A percentile compares a stretch with the other conserved stretches of the same genome.
These are phyloP conservation scores for Forsythia viridissima DNA, from an alignment of 257 asterid genomes.

Conservation along the genomic window DNA sequence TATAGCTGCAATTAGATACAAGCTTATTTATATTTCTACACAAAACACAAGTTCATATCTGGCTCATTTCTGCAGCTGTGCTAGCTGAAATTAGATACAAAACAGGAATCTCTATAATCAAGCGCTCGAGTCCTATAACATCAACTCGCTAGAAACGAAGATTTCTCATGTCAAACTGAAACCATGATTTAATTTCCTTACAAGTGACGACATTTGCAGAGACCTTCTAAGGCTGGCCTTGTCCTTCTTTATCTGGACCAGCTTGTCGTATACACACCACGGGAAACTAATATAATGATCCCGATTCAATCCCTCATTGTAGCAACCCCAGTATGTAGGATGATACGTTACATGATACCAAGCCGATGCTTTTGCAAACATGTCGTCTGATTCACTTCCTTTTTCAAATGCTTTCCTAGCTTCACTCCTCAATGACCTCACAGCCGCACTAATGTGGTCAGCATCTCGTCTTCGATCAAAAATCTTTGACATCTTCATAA, in stretches of 20 bases:
- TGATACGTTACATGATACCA: constrained; percentile 89
- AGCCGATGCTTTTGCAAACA: constrained; percentile 76
- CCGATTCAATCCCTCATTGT: constrained; percentile 58
- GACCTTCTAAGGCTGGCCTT: constrained; percentile 16
- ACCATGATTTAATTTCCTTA: constrained; percentile 11
- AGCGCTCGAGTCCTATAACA: not conserved
- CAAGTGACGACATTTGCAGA: constrained; percentile 28
- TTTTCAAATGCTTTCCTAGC: constrained; percentile 68
- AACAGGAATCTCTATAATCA: too few species aligned
- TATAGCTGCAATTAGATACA: not conserved
- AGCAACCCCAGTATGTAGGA: constrained; percentile 57
- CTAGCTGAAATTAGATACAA: not conserved
- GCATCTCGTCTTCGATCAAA: constrained; percentile 78
- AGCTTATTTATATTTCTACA: not conserved
- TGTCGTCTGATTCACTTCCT: constrained; percentile 45
- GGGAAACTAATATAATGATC: constrained; percentile 80
- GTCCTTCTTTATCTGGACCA: constrained; percentile 62
- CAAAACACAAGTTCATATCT: not conserved
- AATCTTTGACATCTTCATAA: constrained; percentile 63
- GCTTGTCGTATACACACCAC: constrained; percentile 79
- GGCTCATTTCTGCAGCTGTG: not conserved
- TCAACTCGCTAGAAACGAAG: not conserved
- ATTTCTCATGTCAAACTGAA: constrained; percentile 28
- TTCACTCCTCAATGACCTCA: constrained; percentile 72
- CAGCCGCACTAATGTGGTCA: constrained; percentile 67